Base-by-base conservation (phyloP, 2,329 filamentous ascomycete genomes). In the Sporothrix sp. region DNA sequence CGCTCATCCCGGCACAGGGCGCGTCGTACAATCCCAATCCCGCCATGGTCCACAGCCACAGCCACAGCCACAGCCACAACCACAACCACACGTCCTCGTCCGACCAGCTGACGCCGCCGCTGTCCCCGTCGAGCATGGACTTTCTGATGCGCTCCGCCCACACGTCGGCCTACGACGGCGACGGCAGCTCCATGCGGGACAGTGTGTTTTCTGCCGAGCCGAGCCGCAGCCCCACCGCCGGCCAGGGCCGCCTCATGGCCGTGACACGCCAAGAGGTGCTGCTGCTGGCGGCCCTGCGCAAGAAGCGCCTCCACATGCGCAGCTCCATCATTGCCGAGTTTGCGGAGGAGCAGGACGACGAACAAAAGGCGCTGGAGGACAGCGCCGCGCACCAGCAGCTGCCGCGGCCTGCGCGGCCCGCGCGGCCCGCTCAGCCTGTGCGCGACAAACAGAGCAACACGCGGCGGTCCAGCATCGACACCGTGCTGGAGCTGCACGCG, bases 191-290 rank as follows among this genome's bases (percentile, higher is more conserved):
- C 3, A 30, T 36, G 4, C 43, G 30, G 16, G 56, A 16, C 55
- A 58, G 36, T 36, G n/a, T n/a, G n/a, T 51, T 4, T 32, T 35
- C 43, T 7, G 50, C 48, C 46, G 50, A 10, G 3, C 53, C 57
- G 2, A 54, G 55, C 20, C 53, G 53, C 23, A 58, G 57, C 44
- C 42, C 54, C 3, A 33, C 50, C 33, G 58, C 51, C 43, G 39
- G 21, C n/a, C 56, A 55, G 62, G 40, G 64, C 13, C 71, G 76
- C 1, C 66, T 79, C 50, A 79, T 80, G 71, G 73, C 75, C 1
- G 75, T 81, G 16, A 79, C 76, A 0, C 70, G 67, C 4, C 75
- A 79, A 54, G 77, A 81, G 54, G 74, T 80, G 61, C 72, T 78
- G 68, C 66, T 81, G 1, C 65, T 81, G 4, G 72, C 76, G 2